Percentiles rank a stretch among this genome's conserved stretches.
phyloP scores from a whole-genome alignment of 1,139 yeast genomes.

The Yamadazyma spencermartinsiae region DNA sequence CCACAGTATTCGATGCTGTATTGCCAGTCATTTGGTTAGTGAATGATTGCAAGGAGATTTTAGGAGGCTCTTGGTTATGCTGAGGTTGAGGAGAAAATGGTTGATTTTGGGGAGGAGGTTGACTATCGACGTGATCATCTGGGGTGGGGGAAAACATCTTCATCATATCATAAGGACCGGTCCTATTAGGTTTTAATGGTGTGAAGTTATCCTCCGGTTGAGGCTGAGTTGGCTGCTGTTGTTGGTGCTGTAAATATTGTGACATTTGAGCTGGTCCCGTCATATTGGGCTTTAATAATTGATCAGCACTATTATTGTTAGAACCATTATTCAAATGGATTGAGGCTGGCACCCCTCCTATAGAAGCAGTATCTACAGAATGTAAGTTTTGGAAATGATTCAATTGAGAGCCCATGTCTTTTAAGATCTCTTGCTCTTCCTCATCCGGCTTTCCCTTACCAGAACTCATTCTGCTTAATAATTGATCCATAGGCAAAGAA shows the following conservation, averaged over 20 bases:
- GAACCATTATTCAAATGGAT: constrained; percentile 34
- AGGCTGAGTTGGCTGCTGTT: constrained; percentile 3
- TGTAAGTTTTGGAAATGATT: constrained; percentile 63
- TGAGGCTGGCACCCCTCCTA: constrained; percentile 56
- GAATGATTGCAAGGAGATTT: constrained; percentile 40
- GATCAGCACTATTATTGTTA: constrained; percentile 53
- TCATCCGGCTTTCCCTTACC: constrained; percentile 28
- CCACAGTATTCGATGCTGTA: constrained; percentile 39
- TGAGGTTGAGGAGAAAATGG: background rate
- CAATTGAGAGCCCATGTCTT: constrained; percentile 67
- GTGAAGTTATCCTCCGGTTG: constrained; percentile 3
- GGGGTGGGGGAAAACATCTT: constrained; percentile 16
- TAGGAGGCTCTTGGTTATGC: constrained; percentile 19
- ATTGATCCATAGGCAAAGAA: constrained; percentile 73
- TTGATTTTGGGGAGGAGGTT: background rate
- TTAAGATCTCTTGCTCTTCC: constrained; percentile 59
- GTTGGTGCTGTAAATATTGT: constrained; percentile 16
- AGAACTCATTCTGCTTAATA: constrained; percentile 44
- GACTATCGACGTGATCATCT: constrained; percentile 5
- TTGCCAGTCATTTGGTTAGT: constrained; percentile 49
- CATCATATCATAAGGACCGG: constrained; percentile 23
- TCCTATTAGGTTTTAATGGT: constrained; percentile 35
- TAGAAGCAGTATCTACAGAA: constrained; percentile 64
- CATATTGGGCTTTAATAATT: constrained; percentile 48
- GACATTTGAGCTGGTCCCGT: constrained; percentile 58